These are phyloP conservation scores for Cladochytrium replicatum DNA, from an alignment of 192 early-diverging fungal species.

Conservation along the genomic window DNA sequence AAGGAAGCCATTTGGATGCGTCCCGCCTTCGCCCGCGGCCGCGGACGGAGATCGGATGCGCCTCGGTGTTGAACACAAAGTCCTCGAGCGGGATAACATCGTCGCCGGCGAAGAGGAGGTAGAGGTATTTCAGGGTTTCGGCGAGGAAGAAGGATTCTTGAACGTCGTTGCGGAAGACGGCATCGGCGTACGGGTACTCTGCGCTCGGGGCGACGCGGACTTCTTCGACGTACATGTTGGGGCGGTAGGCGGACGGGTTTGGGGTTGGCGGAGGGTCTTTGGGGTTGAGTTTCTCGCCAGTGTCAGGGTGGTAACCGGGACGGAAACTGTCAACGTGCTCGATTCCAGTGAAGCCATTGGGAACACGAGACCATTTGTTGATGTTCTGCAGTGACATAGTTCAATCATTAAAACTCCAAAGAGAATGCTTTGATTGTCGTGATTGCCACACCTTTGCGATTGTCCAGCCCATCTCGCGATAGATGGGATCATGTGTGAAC, in stretches of 20 bases:
- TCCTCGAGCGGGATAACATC: slow-evolving; percentile 61
- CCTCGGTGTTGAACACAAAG: slow-evolving; percentile 80
- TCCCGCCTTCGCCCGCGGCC: slow-evolving; percentile 16
- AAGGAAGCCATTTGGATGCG: neutral
- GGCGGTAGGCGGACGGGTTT: too few species aligned
- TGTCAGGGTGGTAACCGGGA: neutral
- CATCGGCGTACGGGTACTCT: slow-evolving; percentile 5
- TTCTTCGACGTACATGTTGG: neutral
- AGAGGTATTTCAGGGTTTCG: slow-evolving; percentile 79
- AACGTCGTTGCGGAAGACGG: slow-evolving; percentile 10
- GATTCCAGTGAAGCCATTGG: slow-evolving; percentile 4
- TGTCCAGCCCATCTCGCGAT: slow-evolving; percentile 35
- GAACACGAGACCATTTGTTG: neutral
- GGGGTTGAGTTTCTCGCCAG: neutral
- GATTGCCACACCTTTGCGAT: too few species aligned
- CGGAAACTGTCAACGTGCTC: slow-evolving; percentile 3
- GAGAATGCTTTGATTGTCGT: too few species aligned
- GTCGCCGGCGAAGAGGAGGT: slow-evolving; percentile 61
- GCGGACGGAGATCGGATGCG: slow-evolving; percentile 48
- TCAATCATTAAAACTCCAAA: too few species aligned
- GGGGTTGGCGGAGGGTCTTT: too few species aligned
- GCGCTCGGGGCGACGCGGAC: neutral
- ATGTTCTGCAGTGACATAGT: too few species aligned
- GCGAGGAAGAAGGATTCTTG: slow-evolving; percentile 61
- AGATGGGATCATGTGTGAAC: slow-evolving; percentile 35